Evolutionary conservation across 106 monocot genomes (phyloP), one percentile per base, ranked within the genome.

Genomic region (Vanilla planifolia): DNA sequence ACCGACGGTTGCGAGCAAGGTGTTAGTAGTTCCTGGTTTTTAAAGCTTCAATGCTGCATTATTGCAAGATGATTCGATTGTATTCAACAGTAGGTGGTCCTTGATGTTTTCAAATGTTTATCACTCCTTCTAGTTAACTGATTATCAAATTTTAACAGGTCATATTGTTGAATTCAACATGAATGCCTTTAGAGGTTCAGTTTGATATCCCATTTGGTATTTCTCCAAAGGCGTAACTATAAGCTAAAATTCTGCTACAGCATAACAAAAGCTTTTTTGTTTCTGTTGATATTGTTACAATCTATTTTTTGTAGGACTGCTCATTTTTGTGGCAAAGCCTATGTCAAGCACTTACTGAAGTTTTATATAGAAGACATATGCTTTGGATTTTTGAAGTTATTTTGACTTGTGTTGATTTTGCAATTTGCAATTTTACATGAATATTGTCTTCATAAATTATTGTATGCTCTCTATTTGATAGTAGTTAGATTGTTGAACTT

Each of bases 171-270:
- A 98, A 98, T 85, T 71, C 80, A 48, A 88, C 87, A 33, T 81
- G 84, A 15, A 65, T 80, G 67, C 81, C 81, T 39, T 60, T 98
- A 41, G 91, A 98, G 43, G 32, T 98, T 47, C 84, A 87, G 11
- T 98, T 98, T 77, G 96, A 98, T 60, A 88, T 98, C 67, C 96
- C 96, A 50, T 91, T 98, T 51, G 91, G 96, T 66, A 71, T 98
- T 68, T 84, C 96, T 70, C 85, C 87, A 16, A 91, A 84, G 90
- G 96, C 91, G 80, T 51, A 56, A 14, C 9, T 35, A 30, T 35
- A 57, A 57, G 35, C 20, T 53, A 30, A 1, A 26, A 8, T 24
- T 15, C 13, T 53, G 28, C 16, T 53, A 32, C 1, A 9, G n/a
- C 3, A 23, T 5, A 52, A 27, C 13, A 27, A n/a, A n/a, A n/a